Base-by-base conservation (phyloP, 1,139 yeast genomes). In the Hemisphaericaspora xylofermentans region DNA sequence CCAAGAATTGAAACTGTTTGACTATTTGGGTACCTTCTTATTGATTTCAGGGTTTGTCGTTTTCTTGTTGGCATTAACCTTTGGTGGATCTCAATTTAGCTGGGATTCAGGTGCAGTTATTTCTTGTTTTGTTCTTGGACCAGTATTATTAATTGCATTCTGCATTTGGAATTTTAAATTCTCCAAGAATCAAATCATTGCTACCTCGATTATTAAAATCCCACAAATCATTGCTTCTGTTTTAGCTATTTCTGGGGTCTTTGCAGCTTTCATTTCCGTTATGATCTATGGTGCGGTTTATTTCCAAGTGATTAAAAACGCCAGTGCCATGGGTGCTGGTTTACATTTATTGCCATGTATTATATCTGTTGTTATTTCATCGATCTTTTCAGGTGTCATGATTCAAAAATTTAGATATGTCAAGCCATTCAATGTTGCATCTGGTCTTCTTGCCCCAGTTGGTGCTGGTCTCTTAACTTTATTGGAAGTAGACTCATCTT, bases 51-150 rank as follows among this genome's bases (percentile, higher is more conserved):
- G 77, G 0, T 57, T 74, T 35, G 42, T 62, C 67, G 43, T 61
- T 57, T 77, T 47, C 70, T 79, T 36, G 48, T 76, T 46, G 62
- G 77, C 62, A 6, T 46, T 61, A 12, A 57, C 64, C 1, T 59
- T 60, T 55, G 80, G 80, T 6, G 80, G 81, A 33, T 60, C 69
- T 2, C 62, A 74, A 9, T 78, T 64, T 49, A 51, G 61, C 0
- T 80, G 84, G 84, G 52, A 70, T 45, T 74, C 81, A 24, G 57
- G 76, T 0, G 57, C 74, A 15, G 75, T 75, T 4, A 78, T 80
- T 13, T 49, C 62, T 5, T 62, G 78, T 60, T 66, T 78, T 39
- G 52, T 64, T 1, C 51, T 78, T 19, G 83, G 84, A 4, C 74
- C 73, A 0, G 16, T 55, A 10, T 36, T 55, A 5, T 21, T 36